phyloP scores from a whole-genome alignment of 371 early-diverging fungal species.

The Lichtheimia hyalospora region DNA sequence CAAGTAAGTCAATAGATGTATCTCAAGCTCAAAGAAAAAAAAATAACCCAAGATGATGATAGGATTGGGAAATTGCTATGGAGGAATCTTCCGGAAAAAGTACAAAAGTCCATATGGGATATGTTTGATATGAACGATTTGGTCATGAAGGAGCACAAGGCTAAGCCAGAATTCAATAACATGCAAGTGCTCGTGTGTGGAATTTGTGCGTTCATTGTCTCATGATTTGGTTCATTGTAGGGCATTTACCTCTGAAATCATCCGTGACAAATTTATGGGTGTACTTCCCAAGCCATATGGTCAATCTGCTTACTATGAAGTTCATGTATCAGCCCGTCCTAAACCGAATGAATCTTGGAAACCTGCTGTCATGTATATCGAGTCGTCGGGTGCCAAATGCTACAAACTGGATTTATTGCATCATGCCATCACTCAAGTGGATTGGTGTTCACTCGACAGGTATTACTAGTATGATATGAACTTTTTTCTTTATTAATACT shows the following conservation, averaged over 20 bases:
- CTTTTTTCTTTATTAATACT: background rate
- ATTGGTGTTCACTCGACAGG: conserved; percentile 45
- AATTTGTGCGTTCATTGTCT: no score
- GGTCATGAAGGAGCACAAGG: conserved; percentile 26
- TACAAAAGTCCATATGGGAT: conserved; percentile 30
- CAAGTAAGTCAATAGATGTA: conserved; percentile 25
- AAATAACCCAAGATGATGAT: background rate
- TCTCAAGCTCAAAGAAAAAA: background rate
- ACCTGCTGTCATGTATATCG: conserved; percentile 27
- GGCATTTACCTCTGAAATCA: conserved; percentile 22
- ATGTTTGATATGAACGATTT: conserved; percentile 40
- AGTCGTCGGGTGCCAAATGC: conserved; percentile 23
- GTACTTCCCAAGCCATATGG: conserved; percentile 8
- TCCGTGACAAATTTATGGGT: conserved; percentile 3
- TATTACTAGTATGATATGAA: conserved; percentile 6
- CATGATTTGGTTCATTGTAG: conserved; percentile 12
- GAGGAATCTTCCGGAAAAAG: conserved; percentile 16
- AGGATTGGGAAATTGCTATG: conserved; percentile 50
- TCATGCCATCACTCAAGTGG: conserved; percentile 24
- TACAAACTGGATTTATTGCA: conserved; percentile 30
- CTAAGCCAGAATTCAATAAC: conserved; percentile 34
- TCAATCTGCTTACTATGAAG: conserved; percentile 33
- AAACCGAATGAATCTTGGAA: conserved; percentile 20
- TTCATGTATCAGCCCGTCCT: conserved; percentile 37
- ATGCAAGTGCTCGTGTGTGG: conserved; percentile 25